These are phyloP conservation scores for Cyclotella atomus DNA, from an alignment of 108 stramenopile species.

Conservation along the genomic window DNA sequence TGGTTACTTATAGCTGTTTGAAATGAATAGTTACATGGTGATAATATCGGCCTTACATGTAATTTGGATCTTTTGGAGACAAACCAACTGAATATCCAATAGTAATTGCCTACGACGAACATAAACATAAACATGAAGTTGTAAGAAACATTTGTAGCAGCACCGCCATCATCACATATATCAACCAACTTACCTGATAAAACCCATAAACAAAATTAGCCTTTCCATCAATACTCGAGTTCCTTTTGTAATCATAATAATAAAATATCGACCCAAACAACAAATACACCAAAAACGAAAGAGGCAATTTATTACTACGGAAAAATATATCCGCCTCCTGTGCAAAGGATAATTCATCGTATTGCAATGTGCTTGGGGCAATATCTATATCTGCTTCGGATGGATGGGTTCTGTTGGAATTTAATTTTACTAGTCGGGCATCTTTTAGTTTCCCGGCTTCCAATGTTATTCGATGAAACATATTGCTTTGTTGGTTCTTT, in stretches of 20 bases:
- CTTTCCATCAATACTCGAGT: neutral
- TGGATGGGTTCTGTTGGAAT: neutral
- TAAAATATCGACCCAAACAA: constrained; percentile 25
- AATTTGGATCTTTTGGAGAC: constrained; percentile 17
- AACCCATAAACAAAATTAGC: neutral
- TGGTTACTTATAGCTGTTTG: neutral
- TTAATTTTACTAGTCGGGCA: neutral
- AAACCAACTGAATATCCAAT: constrained; percentile 41
- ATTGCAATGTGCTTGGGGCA: too few relatives aligned
- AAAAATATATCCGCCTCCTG: constrained; percentile 8
- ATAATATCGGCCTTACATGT: constrained; percentile 6
- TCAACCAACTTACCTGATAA: constrained; percentile 6
- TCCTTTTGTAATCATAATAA: constrained; percentile 7
- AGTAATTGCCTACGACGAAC: constrained; percentile 38
- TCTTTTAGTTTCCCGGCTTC: constrained; percentile 11
- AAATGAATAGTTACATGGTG: neutral
- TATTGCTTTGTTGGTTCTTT: too few relatives aligned
- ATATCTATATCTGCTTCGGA: too few relatives aligned
- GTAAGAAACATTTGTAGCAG: neutral
- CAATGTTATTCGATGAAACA: constrained; percentile 18
- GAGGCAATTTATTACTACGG: neutral
- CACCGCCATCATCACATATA: constrained; percentile 1
- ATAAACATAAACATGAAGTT: too few relatives aligned
- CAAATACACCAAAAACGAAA: constrained; percentile 17
- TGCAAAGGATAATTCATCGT: neutral